These are phyloP conservation scores for Herpetospermum pedunculosum DNA, from an alignment of 306 rosid species.

Conservation along the genomic window DNA sequence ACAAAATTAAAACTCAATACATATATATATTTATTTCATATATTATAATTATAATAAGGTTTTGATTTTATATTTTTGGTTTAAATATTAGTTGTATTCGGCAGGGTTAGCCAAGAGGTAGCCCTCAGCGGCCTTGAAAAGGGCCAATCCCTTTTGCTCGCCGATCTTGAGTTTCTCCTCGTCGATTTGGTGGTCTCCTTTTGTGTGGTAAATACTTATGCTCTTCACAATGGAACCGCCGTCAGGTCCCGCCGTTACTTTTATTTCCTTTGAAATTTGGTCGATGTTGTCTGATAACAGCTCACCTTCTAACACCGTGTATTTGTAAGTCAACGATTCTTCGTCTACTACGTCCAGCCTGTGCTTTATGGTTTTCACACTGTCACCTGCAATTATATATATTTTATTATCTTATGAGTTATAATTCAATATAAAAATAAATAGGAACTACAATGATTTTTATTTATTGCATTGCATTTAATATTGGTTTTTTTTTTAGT, in stretches of 20 bases:
- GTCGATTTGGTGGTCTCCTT: constrained; percentile 13
- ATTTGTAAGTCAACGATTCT: constrained; percentile 18
- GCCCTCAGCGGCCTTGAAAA: constrained; percentile 35
- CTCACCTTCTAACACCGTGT: constrained; percentile 32
- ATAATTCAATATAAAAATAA: too few species aligned
- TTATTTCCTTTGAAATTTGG: constrained; percentile 26
- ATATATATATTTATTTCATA: neutral
- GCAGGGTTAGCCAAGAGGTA: constrained; percentile 28
- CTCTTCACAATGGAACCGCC: constrained; percentile 20
- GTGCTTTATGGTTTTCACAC: constrained; percentile 26
- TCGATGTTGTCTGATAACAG: constrained; percentile 22
- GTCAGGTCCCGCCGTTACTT: constrained; percentile 10
- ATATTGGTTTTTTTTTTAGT: too few species aligned
- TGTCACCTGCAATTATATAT: constrained; percentile 16
- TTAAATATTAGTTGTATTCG: constrained; percentile 16
- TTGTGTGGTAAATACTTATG: constrained; percentile 23
- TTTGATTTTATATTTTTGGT: neutral
- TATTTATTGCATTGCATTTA: too few species aligned
- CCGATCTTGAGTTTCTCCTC: constrained; percentile 24
- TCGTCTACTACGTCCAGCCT: constrained; percentile 23
- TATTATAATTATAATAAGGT: too few species aligned
- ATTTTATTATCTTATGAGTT: too few species aligned
- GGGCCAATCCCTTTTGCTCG: constrained; percentile 23
- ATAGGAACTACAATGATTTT: too few species aligned
- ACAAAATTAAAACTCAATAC: neutral